Percentiles rank a stretch among this genome's conserved stretches.
phyloP scores from a whole-genome alignment of 805 yeast genomes.

The Teunomyces panamensis region DNA sequence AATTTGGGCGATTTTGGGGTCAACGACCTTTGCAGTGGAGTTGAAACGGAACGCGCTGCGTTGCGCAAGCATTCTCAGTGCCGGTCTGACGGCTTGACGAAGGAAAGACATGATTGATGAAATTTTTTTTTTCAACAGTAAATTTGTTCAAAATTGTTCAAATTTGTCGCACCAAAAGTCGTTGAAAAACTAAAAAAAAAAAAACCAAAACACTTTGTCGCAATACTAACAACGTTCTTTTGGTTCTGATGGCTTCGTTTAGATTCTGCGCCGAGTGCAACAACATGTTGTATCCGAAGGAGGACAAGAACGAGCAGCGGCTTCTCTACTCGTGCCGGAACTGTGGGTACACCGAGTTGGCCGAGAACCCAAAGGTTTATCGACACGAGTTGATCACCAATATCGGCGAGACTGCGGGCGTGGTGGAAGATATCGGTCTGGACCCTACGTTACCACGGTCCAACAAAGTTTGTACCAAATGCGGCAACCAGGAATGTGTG shows the following conservation, averaged over 20 bases:
- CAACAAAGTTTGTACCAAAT: constrained; percentile 88
- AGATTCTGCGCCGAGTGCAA: constrained; percentile 96
- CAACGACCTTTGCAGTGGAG: constrained; percentile 51
- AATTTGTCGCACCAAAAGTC: no score
- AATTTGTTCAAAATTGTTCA: constrained; percentile 1
- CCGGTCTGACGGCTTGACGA: constrained; percentile 40
- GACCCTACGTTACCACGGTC: constrained; percentile 98
- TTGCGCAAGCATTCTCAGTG: constrained; percentile 30
- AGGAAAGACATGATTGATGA: constrained; percentile 23
- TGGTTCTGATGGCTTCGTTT: constrained; percentile 68
- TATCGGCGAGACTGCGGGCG: constrained; percentile 95
- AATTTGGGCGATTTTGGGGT: constrained; percentile 82
- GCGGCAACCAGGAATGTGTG: constrained; percentile 86
- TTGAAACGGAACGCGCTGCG: constrained; percentile 42
- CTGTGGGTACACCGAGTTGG: constrained; percentile 89
- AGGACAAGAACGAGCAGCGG: constrained; percentile 76
- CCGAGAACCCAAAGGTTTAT: constrained; percentile 82
- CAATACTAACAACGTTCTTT: background rate
- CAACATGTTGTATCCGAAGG: constrained; percentile 97
- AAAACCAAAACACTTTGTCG: background rate
- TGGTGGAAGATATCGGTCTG: constrained; percentile 88
- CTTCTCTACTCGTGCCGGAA: constrained; percentile 90
- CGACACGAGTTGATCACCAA: constrained; percentile 90
- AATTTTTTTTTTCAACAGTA: background rate
- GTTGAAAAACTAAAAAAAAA: no score